Evolutionary conservation across 2,329 filamentous ascomycete genomes (phyloP).

Genomic region (Fusarium pseudograminearum): DNA sequence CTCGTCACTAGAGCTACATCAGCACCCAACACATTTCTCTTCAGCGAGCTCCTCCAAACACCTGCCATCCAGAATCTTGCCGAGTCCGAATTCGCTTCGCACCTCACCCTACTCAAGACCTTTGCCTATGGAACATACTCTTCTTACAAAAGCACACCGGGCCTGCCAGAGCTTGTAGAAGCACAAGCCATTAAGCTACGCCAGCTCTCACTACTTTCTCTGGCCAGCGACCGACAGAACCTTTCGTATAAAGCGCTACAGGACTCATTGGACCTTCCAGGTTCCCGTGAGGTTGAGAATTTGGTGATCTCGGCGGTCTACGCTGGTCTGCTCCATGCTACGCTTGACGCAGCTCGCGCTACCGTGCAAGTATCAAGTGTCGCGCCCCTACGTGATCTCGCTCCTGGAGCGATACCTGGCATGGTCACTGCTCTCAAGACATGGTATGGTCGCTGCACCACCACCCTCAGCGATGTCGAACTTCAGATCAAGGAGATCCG

Average conservation of each 20-base stretch:
- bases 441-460: slow-evolving; percentile 84
- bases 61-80: slow-evolving; percentile 82
- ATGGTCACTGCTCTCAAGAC: slow-evolving; percentile 76
- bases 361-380: slow-evolving; percentile 83
- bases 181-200: slow-evolving; percentile 87
- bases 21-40: slow-evolving; percentile 90
- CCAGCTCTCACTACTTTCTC: slow-evolving; percentile 87
- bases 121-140: slow-evolving; percentile 94
- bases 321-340: slow-evolving; percentile 82
- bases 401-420: slow-evolving; percentile 75
- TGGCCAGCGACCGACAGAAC: slow-evolving; percentile 74
- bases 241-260: slow-evolving; percentile 81
- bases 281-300: slow-evolving; percentile 79
- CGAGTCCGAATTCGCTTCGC: slow-evolving; percentile 68
- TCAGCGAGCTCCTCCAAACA: slow-evolving; percentile 89
- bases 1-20: slow-evolving; percentile 89
- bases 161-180: slow-evolving; percentile 77
- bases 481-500: slow-evolving; percentile 77
- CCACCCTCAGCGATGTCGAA: slow-evolving; percentile 80
- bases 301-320: slow-evolving; percentile 91
- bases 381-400: slow-evolving; percentile 86
- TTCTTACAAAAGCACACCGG: slow-evolving; percentile 68
- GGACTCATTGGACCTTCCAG: slow-evolving; percentile 73
- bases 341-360: slow-evolving; percentile 82
- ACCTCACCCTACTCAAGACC: slow-evolving; percentile 82